Evolutionary conservation across 495 filamentous ascomycete genomes (phyloP).

Genomic region (Apiosordaria backusii): DNA sequence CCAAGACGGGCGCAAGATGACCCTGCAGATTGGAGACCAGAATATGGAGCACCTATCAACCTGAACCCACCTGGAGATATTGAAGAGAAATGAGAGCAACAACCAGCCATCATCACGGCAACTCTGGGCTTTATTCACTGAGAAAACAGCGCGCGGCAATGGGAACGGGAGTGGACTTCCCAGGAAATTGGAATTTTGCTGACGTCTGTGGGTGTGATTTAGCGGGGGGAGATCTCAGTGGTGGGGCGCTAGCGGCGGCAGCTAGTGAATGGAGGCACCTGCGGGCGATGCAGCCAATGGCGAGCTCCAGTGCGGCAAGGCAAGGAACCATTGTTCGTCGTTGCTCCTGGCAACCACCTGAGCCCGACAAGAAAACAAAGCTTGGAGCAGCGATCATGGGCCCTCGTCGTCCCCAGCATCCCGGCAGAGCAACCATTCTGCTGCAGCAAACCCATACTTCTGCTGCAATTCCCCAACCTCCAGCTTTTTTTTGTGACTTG

Average conservation of each 20-base stretch:
- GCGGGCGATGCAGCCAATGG: neutral
- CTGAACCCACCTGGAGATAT: neutral
- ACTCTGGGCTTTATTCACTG: too few relatives aligned
- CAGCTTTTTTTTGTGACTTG: neutral
- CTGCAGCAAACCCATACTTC: conserved; percentile 5
- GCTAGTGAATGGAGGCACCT: conserved; percentile 3
- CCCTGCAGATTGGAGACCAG: neutral
- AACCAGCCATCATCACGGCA: too few relatives aligned
- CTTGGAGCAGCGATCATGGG: conserved; percentile 17
- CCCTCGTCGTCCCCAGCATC: conserved; percentile 8
- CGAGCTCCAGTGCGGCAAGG: neutral
- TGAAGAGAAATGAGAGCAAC: neutral
- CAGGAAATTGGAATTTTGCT: too few relatives aligned
- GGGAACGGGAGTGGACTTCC: neutral
- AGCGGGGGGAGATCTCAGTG: conserved; percentile 2
- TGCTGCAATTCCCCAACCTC: conserved; percentile 12
- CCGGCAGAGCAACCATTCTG: conserved; percentile 9
- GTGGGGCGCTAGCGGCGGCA: conserved; percentile 11
- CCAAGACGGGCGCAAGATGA: neutral
- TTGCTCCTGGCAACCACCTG: conserved; percentile 18
- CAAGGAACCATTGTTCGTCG: neutral
- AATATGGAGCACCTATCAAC: neutral
- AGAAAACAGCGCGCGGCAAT: neutral
- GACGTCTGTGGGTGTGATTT: neutral
- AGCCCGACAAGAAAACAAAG: conserved; percentile 26